Conservation (phyloP, 2,329 filamentous ascomycete genomes). For the Monosporascus cannonballus region DNA sequence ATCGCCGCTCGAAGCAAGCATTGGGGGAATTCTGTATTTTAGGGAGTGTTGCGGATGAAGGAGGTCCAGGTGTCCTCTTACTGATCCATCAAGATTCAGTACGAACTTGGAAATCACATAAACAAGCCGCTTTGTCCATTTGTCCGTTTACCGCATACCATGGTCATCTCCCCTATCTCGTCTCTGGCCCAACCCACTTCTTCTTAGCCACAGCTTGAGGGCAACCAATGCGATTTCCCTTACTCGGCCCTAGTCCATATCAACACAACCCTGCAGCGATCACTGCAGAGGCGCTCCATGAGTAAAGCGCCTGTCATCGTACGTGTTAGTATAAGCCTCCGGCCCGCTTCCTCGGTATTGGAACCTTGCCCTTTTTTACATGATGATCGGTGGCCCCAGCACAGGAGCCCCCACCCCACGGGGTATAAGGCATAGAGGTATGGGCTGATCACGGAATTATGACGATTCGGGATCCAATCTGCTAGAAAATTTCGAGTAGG, state of each 20-base stretch:
- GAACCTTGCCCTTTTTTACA: neutral
- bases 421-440: neutral
- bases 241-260: neutral
- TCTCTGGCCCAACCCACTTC: constrained; percentile 9
- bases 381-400: neutral
- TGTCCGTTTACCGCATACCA: no score
- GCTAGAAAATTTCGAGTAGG: no score
- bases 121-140: no score
- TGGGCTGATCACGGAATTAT: no score
- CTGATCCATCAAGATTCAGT: no score
- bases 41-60: no score
- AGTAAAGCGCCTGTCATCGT: neutral
- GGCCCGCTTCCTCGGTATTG: no score
- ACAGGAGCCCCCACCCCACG: neutral
- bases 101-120: no score
- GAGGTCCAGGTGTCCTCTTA: no score
- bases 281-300: neutral
- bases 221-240: neutral
- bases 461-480: no score
- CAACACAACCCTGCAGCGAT: neutral
- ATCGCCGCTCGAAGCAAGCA: neutral
- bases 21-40: no score
- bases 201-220: neutral
- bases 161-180: constrained; percentile 4
- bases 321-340: no score